Evolutionary conservation across 2,329 filamentous ascomycete species (phyloP).

Genomic region (Cladophialophora carrionii): DNA sequence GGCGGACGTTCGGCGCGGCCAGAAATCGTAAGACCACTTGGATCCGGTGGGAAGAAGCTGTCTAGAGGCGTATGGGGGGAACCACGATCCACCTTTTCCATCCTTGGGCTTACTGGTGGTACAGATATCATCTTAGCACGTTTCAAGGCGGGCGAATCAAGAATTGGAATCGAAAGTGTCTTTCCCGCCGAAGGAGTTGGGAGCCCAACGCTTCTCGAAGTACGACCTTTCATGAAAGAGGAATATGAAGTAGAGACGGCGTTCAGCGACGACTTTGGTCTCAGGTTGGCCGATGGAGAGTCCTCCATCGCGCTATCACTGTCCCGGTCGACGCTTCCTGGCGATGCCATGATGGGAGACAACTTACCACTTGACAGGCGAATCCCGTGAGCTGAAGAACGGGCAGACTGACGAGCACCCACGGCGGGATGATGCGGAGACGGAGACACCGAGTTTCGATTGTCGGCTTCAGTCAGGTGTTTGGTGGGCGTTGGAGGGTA

Average conservation of each 20-base stretch:
- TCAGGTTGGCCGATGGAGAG: conserved; percentile 41
- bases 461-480: conserved; percentile 41
- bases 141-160: conserved; percentile 45
- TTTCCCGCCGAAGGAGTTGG: conserved; percentile 49
- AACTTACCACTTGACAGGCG: conserved; percentile 46
- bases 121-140: conserved; percentile 59
- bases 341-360: conserved; percentile 40
- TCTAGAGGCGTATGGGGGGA: conserved; percentile 81
- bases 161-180: conserved; percentile 39
- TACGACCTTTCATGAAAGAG: conserved; percentile 45
- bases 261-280: conserved; percentile 43
- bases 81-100: conserved; percentile 56
- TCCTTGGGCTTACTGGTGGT: conserved; percentile 65
- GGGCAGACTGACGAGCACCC: conserved; percentile 37
- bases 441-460: conserved; percentile 35
- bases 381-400: conserved; percentile 27
- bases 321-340: conserved; percentile 40
- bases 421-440: conserved; percentile 34
- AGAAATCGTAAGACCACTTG: conserved; percentile 81
- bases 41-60: conserved; percentile 72
- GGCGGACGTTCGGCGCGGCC: conserved; percentile 55
- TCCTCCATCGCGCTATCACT: conserved; percentile 43
- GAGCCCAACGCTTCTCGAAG: conserved; percentile 47
- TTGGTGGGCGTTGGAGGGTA: conserved; percentile 95
- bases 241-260: conserved; percentile 42